phyloP scores from a whole-genome alignment of 768 basidiomycete genomes.

The Tricholoma sp. region DNA sequence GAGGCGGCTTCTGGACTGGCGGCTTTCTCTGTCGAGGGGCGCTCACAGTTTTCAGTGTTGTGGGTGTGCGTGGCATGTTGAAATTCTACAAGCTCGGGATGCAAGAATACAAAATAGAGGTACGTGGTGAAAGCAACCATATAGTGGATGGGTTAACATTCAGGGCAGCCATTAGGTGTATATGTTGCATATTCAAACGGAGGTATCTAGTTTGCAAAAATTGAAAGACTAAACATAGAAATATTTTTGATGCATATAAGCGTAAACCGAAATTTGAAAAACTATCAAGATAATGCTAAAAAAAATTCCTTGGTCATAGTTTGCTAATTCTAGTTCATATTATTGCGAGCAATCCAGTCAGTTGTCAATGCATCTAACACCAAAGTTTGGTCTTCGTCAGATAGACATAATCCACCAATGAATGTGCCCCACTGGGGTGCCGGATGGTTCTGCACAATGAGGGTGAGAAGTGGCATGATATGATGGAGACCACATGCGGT shows the following conservation, averaged over 20 bases:
- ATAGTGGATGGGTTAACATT: too few species aligned
- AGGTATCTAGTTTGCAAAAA: neutral
- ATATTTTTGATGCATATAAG: neutral
- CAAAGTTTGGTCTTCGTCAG: neutral
- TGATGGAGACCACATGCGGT: neutral
- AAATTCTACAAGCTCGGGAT: neutral
- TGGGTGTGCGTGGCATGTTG: neutral
- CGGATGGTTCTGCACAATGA: neutral
- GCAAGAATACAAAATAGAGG: neutral
- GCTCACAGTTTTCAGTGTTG: neutral
- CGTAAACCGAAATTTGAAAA: neutral
- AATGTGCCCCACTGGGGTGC: neutral
- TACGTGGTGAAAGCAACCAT: neutral
- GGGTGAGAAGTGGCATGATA: neutral
- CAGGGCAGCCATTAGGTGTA: too few species aligned
- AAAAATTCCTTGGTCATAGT: too few species aligned
- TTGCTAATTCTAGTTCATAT: too few species aligned
- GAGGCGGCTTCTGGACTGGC: too few species aligned
- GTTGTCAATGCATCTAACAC: neutral
- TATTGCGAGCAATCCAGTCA: neutral
- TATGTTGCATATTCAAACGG: neutral
- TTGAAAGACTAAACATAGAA: neutral
- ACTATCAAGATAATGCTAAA: too few species aligned
- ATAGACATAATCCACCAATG: neutral
- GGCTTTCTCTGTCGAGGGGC: neutral